A percentile compares a stretch with the other conserved stretches of the same genome.
These are phyloP conservation scores for Saksenaea oblongispora DNA, from an alignment of 371 early-diverging fungal genomes.

Conservation along the genomic window DNA sequence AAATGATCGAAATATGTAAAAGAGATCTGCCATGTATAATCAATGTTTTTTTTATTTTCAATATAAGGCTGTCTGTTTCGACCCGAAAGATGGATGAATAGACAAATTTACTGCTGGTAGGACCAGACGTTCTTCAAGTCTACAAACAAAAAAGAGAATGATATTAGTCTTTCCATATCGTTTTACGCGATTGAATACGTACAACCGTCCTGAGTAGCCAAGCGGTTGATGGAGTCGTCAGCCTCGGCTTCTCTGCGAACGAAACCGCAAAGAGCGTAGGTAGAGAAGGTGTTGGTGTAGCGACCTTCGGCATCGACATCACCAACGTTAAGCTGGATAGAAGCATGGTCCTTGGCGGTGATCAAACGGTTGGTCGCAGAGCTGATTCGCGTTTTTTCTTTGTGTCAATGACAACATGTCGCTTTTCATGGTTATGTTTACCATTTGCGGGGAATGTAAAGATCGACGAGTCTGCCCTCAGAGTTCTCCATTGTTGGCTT, in stretches of 20 bases:
- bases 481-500: constrained; percentile 63
- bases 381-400: constrained; percentile 18
- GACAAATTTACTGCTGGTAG: constrained; percentile 43
- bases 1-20: too few relatives aligned
- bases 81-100: not conserved
- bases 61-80: too few relatives aligned
- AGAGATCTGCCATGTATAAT: too few relatives aligned
- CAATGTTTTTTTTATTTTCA: too few relatives aligned
- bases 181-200: constrained; percentile 21
- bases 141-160: constrained; percentile 9
- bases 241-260: constrained; percentile 90
- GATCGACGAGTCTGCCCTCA: constrained; percentile 81
- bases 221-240: constrained; percentile 96
- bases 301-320: constrained; percentile 92
- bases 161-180: not conserved
- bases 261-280: constrained; percentile 94
- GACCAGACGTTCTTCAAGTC: constrained; percentile 57
- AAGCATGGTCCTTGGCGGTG: constrained; percentile 92
- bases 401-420: constrained; percentile 1
- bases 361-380: constrained; percentile 58
- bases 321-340: constrained; percentile 97
- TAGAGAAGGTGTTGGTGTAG: constrained; percentile 74
- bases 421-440: constrained; percentile 34
- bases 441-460: constrained; percentile 97
- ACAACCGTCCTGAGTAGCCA: constrained; percentile 89